These are phyloP conservation scores for Lachancea quebecensis DNA, from an alignment of 805 yeast genomes.

Conservation along the genomic window DNA sequence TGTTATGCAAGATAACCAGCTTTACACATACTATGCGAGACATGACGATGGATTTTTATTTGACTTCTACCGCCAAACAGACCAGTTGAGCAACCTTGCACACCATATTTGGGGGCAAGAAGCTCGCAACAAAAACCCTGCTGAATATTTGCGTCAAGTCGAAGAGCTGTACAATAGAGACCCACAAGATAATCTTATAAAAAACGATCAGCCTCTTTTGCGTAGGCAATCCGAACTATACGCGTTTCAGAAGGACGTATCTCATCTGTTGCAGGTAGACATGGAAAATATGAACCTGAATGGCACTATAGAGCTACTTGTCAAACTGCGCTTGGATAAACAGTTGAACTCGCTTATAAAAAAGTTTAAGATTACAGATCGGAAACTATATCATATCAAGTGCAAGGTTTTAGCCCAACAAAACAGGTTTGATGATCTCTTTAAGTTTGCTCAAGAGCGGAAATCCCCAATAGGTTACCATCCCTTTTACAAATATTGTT, in stretches of 20 bases:
- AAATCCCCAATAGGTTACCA: slow-evolving; percentile 69
- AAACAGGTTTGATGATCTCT: slow-evolving; percentile 50
- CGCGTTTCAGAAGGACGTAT: slow-evolving; percentile 40
- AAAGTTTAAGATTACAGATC: slow-evolving; percentile 51
- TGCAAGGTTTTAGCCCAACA: slow-evolving; percentile 41
- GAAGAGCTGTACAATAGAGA: slow-evolving; percentile 25
- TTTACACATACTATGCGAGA: slow-evolving; percentile 31
- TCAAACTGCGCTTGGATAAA: slow-evolving; percentile 42
- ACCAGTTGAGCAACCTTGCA: slow-evolving; percentile 43
- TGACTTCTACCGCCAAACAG: slow-evolving; percentile 61
- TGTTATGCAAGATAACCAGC: slow-evolving; percentile 32
- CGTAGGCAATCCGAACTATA: slow-evolving; percentile 41
- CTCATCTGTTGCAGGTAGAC: slow-evolving; percentile 35
- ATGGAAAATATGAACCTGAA: slow-evolving; percentile 40
- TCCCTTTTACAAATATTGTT: slow-evolving; percentile 51
- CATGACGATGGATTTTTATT: slow-evolving; percentile 36
- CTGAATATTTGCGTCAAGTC: slow-evolving; percentile 31
- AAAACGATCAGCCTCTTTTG: slow-evolving; percentile 22
- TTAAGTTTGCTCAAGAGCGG: slow-evolving; percentile 42
- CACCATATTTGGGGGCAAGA: slow-evolving; percentile 34
- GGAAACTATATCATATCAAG: slow-evolving; percentile 48
- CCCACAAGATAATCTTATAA: slow-evolving; percentile 13
- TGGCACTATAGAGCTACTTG: slow-evolving; percentile 41
- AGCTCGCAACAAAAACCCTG: slow-evolving; percentile 29
- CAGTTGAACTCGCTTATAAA: slow-evolving; percentile 43